Evolutionary conservation across 2,329 filamentous ascomycete genomes (phyloP), one percentile per base, ranked within the genome.

Genomic region (Canariomyces notabilis): DNA sequence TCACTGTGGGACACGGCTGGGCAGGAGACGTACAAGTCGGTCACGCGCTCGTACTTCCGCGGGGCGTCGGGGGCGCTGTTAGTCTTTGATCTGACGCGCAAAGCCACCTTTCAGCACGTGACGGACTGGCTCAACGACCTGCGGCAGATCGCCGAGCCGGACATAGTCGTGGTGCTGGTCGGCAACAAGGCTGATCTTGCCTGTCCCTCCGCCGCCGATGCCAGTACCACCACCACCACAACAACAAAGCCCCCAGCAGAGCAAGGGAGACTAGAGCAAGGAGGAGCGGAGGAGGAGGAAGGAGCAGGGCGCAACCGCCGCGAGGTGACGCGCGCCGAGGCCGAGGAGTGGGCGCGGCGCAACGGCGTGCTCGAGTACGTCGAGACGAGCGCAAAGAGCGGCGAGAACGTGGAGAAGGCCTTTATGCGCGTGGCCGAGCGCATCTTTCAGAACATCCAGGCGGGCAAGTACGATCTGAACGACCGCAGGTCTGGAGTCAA

Each of bases 401-500:
- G 93, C 42, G 89, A 95, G 63, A 89, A 89, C 41, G 93, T 98
- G 29, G 93, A 98, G 66, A 79, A 83, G 57, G 93, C 93, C 2
- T 98, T 98, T 61, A 77, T 95, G 62, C 83, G 93, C 61, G 90
- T 97, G 12, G 89, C 93, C 16, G 89, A 96, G 72, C 77, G 90
- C 66, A 97, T 98, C 71, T 95, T 94, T 64, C 83, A 91, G 64
- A 97, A 97, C 61, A 96, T 98, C 52, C 89, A 96, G 71, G 88
- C 88, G 1, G 93, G 93, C 9, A 88, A 82, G 64, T 97, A 97
- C 64, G 90, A 98, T 68, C 71, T 97, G 57, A 95, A 95, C 63
- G 91, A 97, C 66, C 78, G 91, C 61, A 79, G 90, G 62, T 91
- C 86, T 51, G 93, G 93, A 20, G 90, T 98, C 51, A 97, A 96